Conservation (phyloP, 495 filamentous ascomycete species). For the Rusavskia elegans region DNA sequence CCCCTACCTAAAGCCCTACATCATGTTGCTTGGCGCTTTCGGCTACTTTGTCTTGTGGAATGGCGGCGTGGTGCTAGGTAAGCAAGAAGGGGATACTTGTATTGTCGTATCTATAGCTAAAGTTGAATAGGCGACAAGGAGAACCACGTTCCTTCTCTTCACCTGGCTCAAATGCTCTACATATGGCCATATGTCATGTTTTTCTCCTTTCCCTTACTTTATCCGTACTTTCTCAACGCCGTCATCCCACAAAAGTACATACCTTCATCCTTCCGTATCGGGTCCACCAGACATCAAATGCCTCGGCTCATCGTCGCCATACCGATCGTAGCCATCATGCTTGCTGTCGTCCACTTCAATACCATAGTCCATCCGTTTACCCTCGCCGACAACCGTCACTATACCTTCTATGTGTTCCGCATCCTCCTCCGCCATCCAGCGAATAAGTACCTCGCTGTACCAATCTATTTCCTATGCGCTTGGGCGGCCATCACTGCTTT, state of each 20-base stretch:
- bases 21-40: constrained; percentile 53
- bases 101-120: constrained; percentile 5
- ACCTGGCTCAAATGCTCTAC: constrained; percentile 87
- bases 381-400: constrained; percentile 90
- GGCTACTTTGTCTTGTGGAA: constrained; percentile 70
- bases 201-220: constrained; percentile 70
- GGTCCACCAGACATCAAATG: constrained; percentile 15
- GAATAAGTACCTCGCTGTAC: constrained; percentile 51
- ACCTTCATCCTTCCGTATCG: constrained; percentile 20
- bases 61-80: constrained; percentile 78
- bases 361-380: constrained; percentile 94
- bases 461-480: constrained; percentile 43
- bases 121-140: constrained; percentile 60
- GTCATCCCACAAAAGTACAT: constrained; percentile 21
- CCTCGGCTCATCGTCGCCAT: constrained; percentile 24
- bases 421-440: constrained; percentile 53
- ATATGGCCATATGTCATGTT: constrained; percentile 78
- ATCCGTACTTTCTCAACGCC: constrained; percentile 33
- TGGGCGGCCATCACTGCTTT: constrained; percentile 46
- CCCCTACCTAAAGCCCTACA: constrained; percentile 47
- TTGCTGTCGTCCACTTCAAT: constrained; percentile 56
- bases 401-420: constrained; percentile 91
- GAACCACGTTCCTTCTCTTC: constrained; percentile 78
- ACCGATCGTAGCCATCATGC: constrained; percentile 28
- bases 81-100: neutral